These are phyloP conservation scores for Boeremia lycopersici DNA, from an alignment of 2,329 filamentous ascomycete genomes.

Conservation along the genomic window DNA sequence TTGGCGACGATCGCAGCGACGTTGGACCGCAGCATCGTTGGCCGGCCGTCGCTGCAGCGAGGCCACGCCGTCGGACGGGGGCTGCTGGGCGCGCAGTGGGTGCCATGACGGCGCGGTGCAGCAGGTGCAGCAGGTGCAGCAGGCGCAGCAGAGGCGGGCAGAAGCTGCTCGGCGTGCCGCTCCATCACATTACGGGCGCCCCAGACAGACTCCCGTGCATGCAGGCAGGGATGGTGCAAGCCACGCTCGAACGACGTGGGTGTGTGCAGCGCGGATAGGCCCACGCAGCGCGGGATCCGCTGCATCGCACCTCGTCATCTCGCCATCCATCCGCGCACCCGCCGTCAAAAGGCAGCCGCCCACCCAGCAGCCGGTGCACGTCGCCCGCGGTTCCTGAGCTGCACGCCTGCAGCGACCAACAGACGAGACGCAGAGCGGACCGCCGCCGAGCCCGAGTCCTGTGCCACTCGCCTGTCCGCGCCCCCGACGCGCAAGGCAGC, in stretches of 20 bases:
- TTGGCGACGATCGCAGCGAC: constrained; percentile 25
- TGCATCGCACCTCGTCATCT: constrained; percentile 33
- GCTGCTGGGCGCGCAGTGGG: too few relatives aligned
- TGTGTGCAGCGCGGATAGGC: constrained; percentile 27
- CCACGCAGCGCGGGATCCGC: constrained; percentile 27
- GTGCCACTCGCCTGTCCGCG: background rate
- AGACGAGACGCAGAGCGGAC: background rate
- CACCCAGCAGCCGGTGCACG: background rate
- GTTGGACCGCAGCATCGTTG: constrained; percentile 23
- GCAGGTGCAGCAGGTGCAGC: too few relatives aligned
- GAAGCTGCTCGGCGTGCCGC: constrained; percentile 10
- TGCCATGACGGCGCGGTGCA: too few relatives aligned
- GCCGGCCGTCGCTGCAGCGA: too few relatives aligned
- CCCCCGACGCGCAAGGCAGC: constrained; percentile 11
- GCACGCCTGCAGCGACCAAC: background rate
- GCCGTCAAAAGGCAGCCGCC: constrained; percentile 21
- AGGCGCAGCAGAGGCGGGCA: too few relatives aligned
- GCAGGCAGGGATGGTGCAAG: constrained; percentile 35
- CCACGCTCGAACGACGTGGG: constrained; percentile 36
- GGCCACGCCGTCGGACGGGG: too few relatives aligned
- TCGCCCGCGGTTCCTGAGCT: background rate
- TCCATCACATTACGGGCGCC: constrained; percentile 18
- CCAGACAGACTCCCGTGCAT: constrained; percentile 18
- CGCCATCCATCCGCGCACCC: constrained; percentile 18
- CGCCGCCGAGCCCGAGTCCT: background rate